Conservation (phyloP, 371 early-diverging fungal species). For the Catenaria anguillulae region DNA sequence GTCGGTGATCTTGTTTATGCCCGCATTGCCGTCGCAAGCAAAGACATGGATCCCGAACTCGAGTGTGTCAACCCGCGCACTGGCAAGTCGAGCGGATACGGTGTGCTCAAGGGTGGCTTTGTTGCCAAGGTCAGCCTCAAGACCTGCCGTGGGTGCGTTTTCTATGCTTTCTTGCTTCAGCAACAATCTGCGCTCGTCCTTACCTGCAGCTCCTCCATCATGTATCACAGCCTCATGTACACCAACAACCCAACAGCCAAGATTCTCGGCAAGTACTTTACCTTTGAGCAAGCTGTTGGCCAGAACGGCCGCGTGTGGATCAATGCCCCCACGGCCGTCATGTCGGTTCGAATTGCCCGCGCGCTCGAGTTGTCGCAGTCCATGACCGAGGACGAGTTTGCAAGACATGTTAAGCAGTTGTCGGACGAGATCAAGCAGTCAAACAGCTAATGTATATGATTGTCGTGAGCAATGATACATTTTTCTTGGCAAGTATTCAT, state of each 20-base stretch:
- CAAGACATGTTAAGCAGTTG: no score
- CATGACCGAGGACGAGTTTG: no score
- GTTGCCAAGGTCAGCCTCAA: slow-evolving; percentile 51
- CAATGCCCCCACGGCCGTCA: background rate
- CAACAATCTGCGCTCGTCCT: background rate
- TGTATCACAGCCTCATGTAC: slow-evolving; percentile 19
- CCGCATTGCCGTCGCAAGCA: slow-evolving; percentile 66
- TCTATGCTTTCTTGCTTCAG: background rate
- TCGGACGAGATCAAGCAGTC: no score
- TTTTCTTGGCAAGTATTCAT: no score
- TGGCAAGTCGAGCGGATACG: slow-evolving; percentile 61
- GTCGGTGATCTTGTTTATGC: slow-evolving; percentile 70
- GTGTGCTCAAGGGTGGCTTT: slow-evolving; percentile 55
- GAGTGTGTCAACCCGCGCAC: slow-evolving; percentile 67
- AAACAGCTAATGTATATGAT: no score
- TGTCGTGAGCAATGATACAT: no score
- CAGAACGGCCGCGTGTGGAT: slow-evolving; percentile 91
- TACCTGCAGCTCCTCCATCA: slow-evolving; percentile 2
- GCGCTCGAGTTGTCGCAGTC: no score
- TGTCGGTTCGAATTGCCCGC: background rate
- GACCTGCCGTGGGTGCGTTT: slow-evolving; percentile 44
- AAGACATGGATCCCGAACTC: slow-evolving; percentile 91
- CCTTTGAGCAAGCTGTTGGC: slow-evolving; percentile 80
- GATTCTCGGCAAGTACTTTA: slow-evolving; percentile 48
- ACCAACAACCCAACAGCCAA: slow-evolving; percentile 52